Evolutionary conservation across 1,284 basidiomycete species (phyloP), one percentile per base, ranked within the genome.

Genomic region (Tetrapyrgos nigripes): DNA sequence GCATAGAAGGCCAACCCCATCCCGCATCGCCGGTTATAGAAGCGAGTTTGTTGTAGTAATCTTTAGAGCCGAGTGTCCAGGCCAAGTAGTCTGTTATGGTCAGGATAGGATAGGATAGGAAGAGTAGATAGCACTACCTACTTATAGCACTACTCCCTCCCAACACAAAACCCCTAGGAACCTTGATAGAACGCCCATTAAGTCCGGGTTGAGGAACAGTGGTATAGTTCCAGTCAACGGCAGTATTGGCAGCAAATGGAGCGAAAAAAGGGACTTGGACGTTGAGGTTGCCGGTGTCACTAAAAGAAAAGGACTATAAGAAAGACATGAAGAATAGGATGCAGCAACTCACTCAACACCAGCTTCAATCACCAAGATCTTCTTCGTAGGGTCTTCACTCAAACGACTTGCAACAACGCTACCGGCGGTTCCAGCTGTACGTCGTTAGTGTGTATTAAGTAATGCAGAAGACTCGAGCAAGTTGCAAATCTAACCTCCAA

Each of bases 1-100:
- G 64, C 50, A 80, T 62, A 21, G 61, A 66, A 4, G 68, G 63
- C 78, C 79, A 79, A 3, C 68, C 66, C 78, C 77, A 80, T 3
- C 72, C 70, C 0, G 61, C 8, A 53, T 79, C 78, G 6, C 72
- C 74, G 10, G 75, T 68, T n/a, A 76, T 59, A 1, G 60, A 58
- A 2, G 76, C 77, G 48, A 68, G 73, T 10, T 68, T 63, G 59
- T 79, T 69, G 55, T 67, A 79, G 48, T 80, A 76, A 21, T 74
- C 73, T 4, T 60, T 63, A 3, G 76, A 72, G 13, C 77, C 79
- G 35, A 73, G 72, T 3, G 70, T 73, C 62, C 76, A 77, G 5
- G 71, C 63, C 55, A 77, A 65, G 51, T 67, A 73, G 53, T 79
- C 76, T 79, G 45, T n/a, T 11, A 40, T 27, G n/a, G n/a, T n/a